phyloP scores from a whole-genome alignment of 257 asterid species.

The Solanum bulbocastanum region DNA sequence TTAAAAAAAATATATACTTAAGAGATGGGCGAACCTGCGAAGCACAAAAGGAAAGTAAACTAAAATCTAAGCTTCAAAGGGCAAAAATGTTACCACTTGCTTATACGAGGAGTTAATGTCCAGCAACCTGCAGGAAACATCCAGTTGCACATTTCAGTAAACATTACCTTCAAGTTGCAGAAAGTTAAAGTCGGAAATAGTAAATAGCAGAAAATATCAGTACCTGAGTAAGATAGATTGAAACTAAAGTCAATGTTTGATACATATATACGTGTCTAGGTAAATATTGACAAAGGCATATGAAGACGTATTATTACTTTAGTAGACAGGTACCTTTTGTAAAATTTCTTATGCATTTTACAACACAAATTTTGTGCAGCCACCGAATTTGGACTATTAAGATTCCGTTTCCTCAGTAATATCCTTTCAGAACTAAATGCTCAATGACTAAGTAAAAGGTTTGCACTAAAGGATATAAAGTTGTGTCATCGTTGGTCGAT shows the following conservation, averaged over 20 bases:
- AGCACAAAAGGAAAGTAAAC: background rate
- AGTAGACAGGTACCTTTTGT: background rate
- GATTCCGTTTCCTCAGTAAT: background rate
- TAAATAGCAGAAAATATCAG: background rate
- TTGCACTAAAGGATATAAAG: background rate
- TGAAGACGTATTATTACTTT: background rate
- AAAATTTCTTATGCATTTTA: background rate
- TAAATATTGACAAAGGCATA: background rate
- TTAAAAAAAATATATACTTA: background rate
- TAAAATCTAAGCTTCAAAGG: background rate
- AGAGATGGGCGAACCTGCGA: background rate
- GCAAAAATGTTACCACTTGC: conserved; percentile 37
- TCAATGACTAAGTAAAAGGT: background rate
- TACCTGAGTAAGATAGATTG: background rate
- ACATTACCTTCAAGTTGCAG: background rate
- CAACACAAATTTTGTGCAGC: background rate
- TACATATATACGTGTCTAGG: background rate
- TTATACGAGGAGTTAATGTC: conserved; percentile 57
- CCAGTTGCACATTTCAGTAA: background rate
- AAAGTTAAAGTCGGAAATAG: background rate
- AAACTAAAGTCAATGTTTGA: background rate
- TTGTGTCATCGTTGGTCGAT: background rate
- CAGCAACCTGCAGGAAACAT: conserved; percentile 67
- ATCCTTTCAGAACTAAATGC: background rate
- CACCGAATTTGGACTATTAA: background rate